Base-by-base conservation (phyloP, 78 protist species). In the Isochrysis galbana region DNA sequence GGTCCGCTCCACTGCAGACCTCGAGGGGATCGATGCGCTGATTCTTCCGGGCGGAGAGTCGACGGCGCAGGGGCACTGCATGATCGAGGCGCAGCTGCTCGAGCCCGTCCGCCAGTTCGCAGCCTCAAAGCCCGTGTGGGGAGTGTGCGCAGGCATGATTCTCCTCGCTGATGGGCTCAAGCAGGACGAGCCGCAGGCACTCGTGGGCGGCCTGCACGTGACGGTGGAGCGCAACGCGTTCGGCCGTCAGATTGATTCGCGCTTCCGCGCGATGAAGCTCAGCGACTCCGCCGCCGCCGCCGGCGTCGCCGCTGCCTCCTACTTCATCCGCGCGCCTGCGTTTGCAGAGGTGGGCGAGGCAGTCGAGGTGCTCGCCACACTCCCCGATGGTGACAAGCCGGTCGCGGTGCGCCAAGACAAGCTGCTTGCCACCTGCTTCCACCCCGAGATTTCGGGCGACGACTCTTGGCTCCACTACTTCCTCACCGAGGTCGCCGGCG, bases 111-210 rank as follows among this genome's bases (percentile, higher is more conserved):
- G 32, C 61, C 47, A 48, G 5, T 91, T 91, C 77, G 83, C 44
- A 2, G 17, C 1, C 32, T 17, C 19, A 17, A 86, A 61, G 47
- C 94, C 94, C 1, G 94, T 78, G 67, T 69, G 44, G 82, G 94
- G 94, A n/a, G 46, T 92, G n/a, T 93, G 94, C 51, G 94, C 94
- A 17, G 94, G 94, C 48, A 25, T 69, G 48, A 93, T 93, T 42
- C 32, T 93, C 19, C 54, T 93, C 17, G 89, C 94, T 5, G 88
- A 89, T 39, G 87, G n/a, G 29, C 90, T 48, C n/a, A 47, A 88
- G 46, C 5, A 67, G 17, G 89, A 77, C 25, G 93, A 39, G 69
- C 17, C 80, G 80, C 93, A 91, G 90, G 39, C 90, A 5, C 51
- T 93, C 41, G 4, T 93, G 42, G 94, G 94, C 69, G 93, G 92